These are phyloP conservation scores for Russula brevipes DNA, from an alignment of 768 basidiomycete species.

Conservation along the genomic window DNA sequence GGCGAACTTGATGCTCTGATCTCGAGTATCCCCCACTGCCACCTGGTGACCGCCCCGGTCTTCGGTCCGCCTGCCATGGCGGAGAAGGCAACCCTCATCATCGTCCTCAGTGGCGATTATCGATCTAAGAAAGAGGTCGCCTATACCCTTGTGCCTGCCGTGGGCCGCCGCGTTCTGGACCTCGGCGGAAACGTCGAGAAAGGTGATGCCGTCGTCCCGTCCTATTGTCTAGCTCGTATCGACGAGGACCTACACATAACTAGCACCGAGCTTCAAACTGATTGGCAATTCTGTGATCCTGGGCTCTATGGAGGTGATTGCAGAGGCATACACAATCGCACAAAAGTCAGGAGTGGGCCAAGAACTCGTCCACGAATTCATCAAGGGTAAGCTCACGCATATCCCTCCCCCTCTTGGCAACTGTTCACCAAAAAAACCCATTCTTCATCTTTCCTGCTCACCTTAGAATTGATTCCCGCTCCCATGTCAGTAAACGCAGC, in stretches of 20 bases:
- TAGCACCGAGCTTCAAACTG: constrained; percentile 69
- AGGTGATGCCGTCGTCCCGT: constrained; percentile 37
- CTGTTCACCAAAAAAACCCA: too few relatives aligned
- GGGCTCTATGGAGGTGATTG: constrained; percentile 71
- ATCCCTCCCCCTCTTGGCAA: too few relatives aligned
- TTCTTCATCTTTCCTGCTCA: background rate
- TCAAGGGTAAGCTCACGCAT: constrained; percentile 45
- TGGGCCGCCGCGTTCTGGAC: constrained; percentile 73
- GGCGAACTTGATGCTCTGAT: constrained; percentile 68
- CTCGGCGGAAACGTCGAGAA: constrained; percentile 84
- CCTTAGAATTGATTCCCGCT: constrained; percentile 61
- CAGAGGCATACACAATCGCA: constrained; percentile 79
- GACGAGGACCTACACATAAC: background rate
- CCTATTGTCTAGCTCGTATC: background rate
- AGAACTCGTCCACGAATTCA: constrained; percentile 47
- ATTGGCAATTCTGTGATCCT: constrained; percentile 77
- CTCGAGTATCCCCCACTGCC: constrained; percentile 51
- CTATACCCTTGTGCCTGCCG: constrained; percentile 70
- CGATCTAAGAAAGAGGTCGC: constrained; percentile 78
- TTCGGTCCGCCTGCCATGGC: constrained; percentile 70
- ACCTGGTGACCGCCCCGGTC: constrained; percentile 71
- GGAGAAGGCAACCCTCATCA: constrained; percentile 56
- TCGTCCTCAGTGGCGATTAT: constrained; percentile 76
- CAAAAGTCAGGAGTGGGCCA: constrained; percentile 79
- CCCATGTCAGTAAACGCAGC: constrained; percentile 37